Base-by-base conservation (phyloP, 2,329 filamentous ascomycete species). In the Tetracladium maxilliforme region DNA sequence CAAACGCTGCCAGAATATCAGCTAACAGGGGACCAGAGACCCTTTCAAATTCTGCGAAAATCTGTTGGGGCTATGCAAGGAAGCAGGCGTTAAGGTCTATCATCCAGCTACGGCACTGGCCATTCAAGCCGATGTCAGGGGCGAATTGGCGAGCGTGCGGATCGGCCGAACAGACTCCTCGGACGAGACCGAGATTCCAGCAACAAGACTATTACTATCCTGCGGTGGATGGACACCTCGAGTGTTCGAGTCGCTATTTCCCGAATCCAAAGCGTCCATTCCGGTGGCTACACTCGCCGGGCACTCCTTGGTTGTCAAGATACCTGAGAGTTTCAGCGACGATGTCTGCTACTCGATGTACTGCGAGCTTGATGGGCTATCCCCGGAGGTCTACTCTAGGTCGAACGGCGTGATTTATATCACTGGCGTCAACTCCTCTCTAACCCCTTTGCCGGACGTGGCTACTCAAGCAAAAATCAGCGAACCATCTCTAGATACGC, bases 331-430 rank as follows among this genome's bases (percentile, higher is more conserved):
- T n/a, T n/a, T n/a, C n/a, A n/a, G n/a, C n/a, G n/a, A n/a, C n/a
- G n/a, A n/a, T n/a, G n/a, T n/a, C n/a, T n/a, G n/a, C n/a, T n/a
- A n/a, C n/a, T n/a, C n/a, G n/a, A n/a, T n/a, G n/a, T n/a, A n/a
- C n/a, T n/a, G n/a, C n/a, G n/a, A n/a, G n/a, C n/a, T n/a, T n/a
- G n/a, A n/a, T 4, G 61, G 58, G 0, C 82, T 75, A 46, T 70
- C 68, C 4, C 76, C 78, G 0, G 80, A 86, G 45, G 55, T 80
- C 8, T 83, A 81, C 45, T 70, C 70, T 2, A 58, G 80, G 8
- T 40, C 64, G 4, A 69, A 68, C 7, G 73, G 70, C 1, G 65
- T 81, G 28, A 65, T 87, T 12, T 87, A 81, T 45, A 51, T 87
- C 17, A 75, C 74, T 0, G 80, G 80, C 0, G 44, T 86, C 19